These are phyloP conservation scores for Mycena venus DNA, from an alignment of 768 basidiomycete genomes.

Conservation along the genomic window DNA sequence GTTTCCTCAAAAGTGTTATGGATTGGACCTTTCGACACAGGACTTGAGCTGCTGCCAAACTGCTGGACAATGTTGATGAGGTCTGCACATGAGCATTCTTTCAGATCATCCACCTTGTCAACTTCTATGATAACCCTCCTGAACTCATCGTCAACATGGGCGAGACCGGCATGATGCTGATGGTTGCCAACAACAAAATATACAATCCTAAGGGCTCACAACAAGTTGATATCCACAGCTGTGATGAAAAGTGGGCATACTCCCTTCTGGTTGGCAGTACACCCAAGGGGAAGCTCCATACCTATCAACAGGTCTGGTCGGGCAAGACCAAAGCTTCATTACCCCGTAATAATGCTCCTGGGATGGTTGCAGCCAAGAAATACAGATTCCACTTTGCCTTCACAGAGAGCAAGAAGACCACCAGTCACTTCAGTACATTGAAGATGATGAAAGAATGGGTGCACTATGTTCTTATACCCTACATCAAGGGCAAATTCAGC, in stretches of 20 bases:
- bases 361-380: constrained; percentile 25
- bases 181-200: constrained; percentile 28
- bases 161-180: constrained; percentile 33
- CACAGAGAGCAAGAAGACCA: constrained; percentile 35
- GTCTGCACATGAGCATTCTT: constrained; percentile 30
- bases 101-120: constrained; percentile 29
- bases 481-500: constrained; percentile 27
- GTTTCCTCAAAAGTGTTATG: constrained; percentile 36
- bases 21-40: constrained; percentile 33
- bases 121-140: too few relatives aligned
- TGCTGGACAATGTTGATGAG: constrained; percentile 30
- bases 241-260: constrained; percentile 47
- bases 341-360: constrained; percentile 15
- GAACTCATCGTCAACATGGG: too few relatives aligned
- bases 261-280: constrained; percentile 43
- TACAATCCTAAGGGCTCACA: constrained; percentile 32
- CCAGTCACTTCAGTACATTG: constrained; percentile 43
- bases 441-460: constrained; percentile 44
- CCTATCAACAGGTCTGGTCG: constrained; percentile 47
- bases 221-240: constrained; percentile 41
- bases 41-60: constrained; percentile 33
- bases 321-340: constrained; percentile 34
- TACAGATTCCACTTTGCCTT: constrained; percentile 39
- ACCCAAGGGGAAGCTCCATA: constrained; percentile 41
- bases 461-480: constrained; percentile 30